These are phyloP conservation scores for Pichia sp. DNA, from an alignment of 1,139 yeast species.

Conservation along the genomic window DNA sequence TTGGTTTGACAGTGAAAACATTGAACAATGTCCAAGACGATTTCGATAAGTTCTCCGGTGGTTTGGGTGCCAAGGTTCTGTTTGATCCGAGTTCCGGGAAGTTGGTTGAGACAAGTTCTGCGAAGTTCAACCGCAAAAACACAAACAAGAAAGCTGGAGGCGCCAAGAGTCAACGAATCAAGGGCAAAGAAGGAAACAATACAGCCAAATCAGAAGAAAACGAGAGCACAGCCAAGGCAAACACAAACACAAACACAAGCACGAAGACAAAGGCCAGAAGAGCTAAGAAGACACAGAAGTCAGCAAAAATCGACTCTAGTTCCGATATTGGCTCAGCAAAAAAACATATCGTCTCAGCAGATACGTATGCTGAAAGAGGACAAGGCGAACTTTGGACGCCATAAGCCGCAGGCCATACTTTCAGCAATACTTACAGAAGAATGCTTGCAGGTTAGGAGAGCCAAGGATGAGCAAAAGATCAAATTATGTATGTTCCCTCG, in stretches of 20 bases:
- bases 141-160: conserved; percentile 15
- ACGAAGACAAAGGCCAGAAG: too few relatives aligned
- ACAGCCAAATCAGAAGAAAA: background rate
- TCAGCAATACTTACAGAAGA: too few relatives aligned
- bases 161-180: conserved; percentile 31
- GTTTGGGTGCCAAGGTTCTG: conserved; percentile 7
- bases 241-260: background rate
- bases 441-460: too few relatives aligned
- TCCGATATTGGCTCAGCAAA: background rate
- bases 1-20: conserved; percentile 47
- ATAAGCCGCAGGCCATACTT: conserved; percentile 14
- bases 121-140: background rate
- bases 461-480: too few relatives aligned
- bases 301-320: background rate
- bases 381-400: conserved; percentile 45
- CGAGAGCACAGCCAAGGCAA: background rate
- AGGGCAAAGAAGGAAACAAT: conserved; percentile 16
- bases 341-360: conserved; percentile 1
- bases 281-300: background rate
- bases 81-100: conserved; percentile 15
- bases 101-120: conserved; percentile 4
- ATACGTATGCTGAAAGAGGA: conserved; percentile 45
- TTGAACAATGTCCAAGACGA: conserved; percentile 47
- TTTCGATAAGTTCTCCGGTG: conserved; percentile 15
- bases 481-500: too few relatives aligned